Base-by-base conservation (phyloP, 1,139 yeast genomes). In the Geotrichum reessii region DNA sequence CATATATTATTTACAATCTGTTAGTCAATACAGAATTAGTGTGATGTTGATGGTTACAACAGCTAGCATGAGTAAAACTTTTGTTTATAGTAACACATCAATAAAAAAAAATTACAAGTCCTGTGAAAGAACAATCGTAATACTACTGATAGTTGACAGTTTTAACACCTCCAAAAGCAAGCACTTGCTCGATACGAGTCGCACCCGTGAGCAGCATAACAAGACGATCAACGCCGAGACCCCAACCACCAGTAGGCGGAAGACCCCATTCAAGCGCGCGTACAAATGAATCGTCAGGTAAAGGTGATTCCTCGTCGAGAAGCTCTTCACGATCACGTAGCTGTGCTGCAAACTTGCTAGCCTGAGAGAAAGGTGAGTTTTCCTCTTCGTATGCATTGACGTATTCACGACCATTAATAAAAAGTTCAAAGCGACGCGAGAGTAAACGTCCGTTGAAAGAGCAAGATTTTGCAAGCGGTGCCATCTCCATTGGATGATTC, bases 241-340 rank as follows among this genome's bases (percentile, higher is more conserved):
- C 99, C 90, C 97, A 89, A 0, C 99, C 99, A 0, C 97, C 98
- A 1, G 97, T 92, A 0, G 99, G 99, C 3, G 99, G 97, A 72
- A 95, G 79, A 0, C 97, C 98, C 79, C 86, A 88, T 68, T 90
- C 93, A 88, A 95, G 83, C 14, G 86, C 82, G 50, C 81, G 78
- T 1, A 90, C 81, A 68, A 84, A 93, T 52, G 78, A 78, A 69
- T 82, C 77, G 71, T 93, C 99, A 0, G 96, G 89, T 0, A 86
- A 71, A 52, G 87, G 75, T 28, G 84, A 74, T 62, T 89, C 96
- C 1, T 74, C 71, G 66, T 89, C 96, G 14, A 52, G 33, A 62
- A 71, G 78, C 17, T 78, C 76, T 2, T 72, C 72, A 58, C 81
- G 81, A 47, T 79, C 74, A 3, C 61, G 60, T 57, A 80, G 81